Evolutionary conservation across 2,329 filamentous ascomycete species (phyloP).

Genomic region (Dactylonectria estremocensis): DNA sequence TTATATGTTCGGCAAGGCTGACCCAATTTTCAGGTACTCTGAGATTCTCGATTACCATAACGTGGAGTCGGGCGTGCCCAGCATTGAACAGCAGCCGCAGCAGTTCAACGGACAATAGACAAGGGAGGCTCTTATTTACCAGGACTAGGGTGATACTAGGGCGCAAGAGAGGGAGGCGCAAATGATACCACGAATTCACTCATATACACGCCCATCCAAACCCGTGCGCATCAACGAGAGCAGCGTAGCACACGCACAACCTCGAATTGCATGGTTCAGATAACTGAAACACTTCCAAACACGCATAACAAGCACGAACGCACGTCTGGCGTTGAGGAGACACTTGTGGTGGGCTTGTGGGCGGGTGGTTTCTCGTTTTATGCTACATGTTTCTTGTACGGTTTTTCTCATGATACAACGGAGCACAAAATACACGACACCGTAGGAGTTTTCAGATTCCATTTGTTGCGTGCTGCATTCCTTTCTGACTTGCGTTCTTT

Average conservation of each 20-base stretch:
- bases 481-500: slow-evolving; percentile 6
- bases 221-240: slow-evolving; percentile 18
- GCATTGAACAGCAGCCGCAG: slow-evolving; percentile 56
- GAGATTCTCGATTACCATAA: slow-evolving; percentile 99
- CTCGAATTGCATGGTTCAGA: slow-evolving; percentile 36
- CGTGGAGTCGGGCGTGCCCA: slow-evolving; percentile 72
- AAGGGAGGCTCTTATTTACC: slow-evolving; percentile 51
- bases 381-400: slow-evolving; percentile 38
- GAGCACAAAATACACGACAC: slow-evolving; percentile 48
- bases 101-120: slow-evolving; percentile 56
- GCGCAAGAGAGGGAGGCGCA: slow-evolving; percentile 41
- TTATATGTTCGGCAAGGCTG: slow-evolving; percentile 12
- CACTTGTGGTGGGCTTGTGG: slow-evolving; percentile 34
- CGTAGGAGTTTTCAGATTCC: slow-evolving; percentile 28
- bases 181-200: slow-evolving; percentile 57
- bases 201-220: slow-evolving; percentile 38
- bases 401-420: slow-evolving; percentile 39
- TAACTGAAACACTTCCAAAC: slow-evolving; percentile 29
- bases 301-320: slow-evolving; percentile 41
- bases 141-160: slow-evolving; percentile 41
- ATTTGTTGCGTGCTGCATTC: not conserved
- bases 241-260: slow-evolving; percentile 14
- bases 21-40: slow-evolving; percentile 80
- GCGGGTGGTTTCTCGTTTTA: slow-evolving; percentile 30
- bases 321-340: slow-evolving; percentile 52